phyloP scores from a whole-genome alignment of 1,284 basidiomycete genomes.

The Puccinia hordei region DNA sequence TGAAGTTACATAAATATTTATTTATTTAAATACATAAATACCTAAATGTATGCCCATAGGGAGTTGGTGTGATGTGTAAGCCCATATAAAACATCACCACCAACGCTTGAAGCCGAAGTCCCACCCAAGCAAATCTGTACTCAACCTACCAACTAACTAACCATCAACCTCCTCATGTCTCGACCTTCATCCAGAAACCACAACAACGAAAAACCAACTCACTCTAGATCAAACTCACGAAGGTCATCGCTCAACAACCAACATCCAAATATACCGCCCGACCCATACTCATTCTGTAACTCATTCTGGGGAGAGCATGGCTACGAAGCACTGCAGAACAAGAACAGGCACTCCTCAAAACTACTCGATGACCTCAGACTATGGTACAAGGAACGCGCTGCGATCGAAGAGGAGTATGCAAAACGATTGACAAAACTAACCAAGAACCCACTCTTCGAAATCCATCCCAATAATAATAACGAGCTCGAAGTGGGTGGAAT shows the following conservation, averaged over 20 bases:
- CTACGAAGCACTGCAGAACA: constrained; percentile 38
- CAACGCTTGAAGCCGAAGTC: too few relatives aligned
- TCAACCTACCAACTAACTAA: too few relatives aligned
- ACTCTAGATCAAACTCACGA: constrained; percentile 10
- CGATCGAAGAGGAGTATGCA: constrained; percentile 93
- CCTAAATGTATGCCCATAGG: too few relatives aligned
- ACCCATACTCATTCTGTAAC: constrained; percentile 45
- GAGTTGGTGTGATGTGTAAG: too few relatives aligned
- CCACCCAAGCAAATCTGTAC: too few relatives aligned
- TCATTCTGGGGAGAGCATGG: constrained; percentile 43
- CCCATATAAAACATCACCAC: too few relatives aligned
- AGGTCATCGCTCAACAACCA: not conserved
- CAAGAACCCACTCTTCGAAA: constrained; percentile 70
- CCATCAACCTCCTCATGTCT: not conserved
- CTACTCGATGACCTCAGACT: constrained; percentile 43
- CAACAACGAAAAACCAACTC: not conserved
- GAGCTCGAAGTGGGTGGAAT: constrained; percentile 67
- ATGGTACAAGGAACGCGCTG: constrained; percentile 62
- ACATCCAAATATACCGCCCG: constrained; percentile 6
- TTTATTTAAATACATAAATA: too few relatives aligned
- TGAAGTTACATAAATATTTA: too few relatives aligned
- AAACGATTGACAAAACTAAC: constrained; percentile 81
- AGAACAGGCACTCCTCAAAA: constrained; percentile 41
- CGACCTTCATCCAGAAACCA: not conserved
- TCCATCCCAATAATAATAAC: not conserved